Evolutionary conservation across 305 asterid genomes (phyloP).

Genomic region (Fraxinus greggii): DNA sequence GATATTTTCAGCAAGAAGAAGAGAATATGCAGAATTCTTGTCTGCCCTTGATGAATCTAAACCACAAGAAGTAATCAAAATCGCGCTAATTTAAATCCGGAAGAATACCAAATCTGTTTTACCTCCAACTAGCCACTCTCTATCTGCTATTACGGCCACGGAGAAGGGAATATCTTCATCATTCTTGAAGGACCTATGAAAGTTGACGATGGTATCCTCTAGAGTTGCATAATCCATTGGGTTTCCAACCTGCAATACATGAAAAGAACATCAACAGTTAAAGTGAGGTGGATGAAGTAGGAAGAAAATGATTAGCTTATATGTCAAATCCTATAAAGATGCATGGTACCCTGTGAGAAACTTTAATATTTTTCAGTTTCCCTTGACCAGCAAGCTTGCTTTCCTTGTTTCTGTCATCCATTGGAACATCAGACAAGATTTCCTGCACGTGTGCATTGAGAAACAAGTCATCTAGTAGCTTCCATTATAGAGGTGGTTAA

Average conservation of each 20-base stretch:
- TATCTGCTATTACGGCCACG: conserved; percentile 80
- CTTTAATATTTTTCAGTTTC: conserved; percentile 68
- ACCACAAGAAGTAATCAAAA: conserved; percentile 22
- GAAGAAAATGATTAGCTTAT: conserved; percentile 1
- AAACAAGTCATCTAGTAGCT: conserved; percentile 13
- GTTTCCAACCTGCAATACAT: conserved; percentile 69
- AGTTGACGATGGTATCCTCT: conserved; percentile 62
- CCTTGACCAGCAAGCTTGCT: conserved; percentile 57
- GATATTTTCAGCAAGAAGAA: conserved; percentile 91
- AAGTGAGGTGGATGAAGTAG: conserved; percentile 14
- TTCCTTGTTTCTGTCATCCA: conserved; percentile 69
- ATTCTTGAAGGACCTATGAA: conserved; percentile 50
- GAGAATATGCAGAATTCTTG: conserved; percentile 86
- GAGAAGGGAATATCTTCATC: conserved; percentile 70
- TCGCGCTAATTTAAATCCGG: conserved; percentile 12
- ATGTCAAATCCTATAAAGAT: conserved; percentile 14
- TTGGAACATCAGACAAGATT: conserved; percentile 87
- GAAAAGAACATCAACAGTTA: conserved; percentile 8
- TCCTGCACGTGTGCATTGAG: conserved; percentile 49
- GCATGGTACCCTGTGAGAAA: conserved; percentile 70
- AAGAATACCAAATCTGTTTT: conserved; percentile 23
- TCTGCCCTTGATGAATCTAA: conserved; percentile 85
- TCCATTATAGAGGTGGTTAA: not conserved
- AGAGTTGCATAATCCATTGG: conserved; percentile 83
- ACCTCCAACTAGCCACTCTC: conserved; percentile 96